Evolutionary conservation across 176 grass and related monocot species (phyloP).

Genomic region (Musa schizocarpa): DNA sequence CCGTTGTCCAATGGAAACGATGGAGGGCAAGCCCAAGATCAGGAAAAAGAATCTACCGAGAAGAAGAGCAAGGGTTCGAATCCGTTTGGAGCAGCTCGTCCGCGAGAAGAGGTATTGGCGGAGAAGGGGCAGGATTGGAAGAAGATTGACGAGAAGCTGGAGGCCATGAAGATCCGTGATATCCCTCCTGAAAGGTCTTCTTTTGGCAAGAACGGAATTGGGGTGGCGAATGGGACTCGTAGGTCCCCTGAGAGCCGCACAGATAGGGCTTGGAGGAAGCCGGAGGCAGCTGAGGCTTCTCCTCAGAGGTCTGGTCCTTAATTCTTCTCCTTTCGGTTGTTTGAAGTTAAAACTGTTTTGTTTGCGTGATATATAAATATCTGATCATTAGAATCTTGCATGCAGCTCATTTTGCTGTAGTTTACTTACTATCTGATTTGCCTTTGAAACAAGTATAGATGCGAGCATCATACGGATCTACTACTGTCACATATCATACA

Average conservation of each 20-base stretch:
- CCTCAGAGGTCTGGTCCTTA: constrained; percentile 1
- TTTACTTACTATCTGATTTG: no score
- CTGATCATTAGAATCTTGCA: no score
- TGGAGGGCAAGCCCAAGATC: constrained; percentile 5
- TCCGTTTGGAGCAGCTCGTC: constrained; percentile 8
- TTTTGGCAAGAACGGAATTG: constrained; percentile 34
- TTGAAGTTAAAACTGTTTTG: not conserved
- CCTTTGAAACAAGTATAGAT: no score
- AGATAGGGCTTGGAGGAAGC: constrained; percentile 46
- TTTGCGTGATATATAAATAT: no score
- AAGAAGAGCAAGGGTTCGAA: constrained; percentile 10
- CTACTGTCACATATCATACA: no score
- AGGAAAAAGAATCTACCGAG: not conserved
- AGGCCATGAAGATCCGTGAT: constrained; percentile 36
- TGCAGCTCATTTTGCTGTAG: no score
- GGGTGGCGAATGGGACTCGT: constrained; percentile 14
- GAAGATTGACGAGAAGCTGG: constrained; percentile 30
- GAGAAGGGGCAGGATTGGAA: constrained; percentile 14
- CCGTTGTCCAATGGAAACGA: constrained; percentile 18
- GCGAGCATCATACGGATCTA: no score
- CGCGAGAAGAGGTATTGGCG: constrained; percentile 16
- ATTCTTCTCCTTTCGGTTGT: not conserved
- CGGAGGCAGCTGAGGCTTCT: constrained; percentile 17
- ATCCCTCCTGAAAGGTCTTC: constrained; percentile 23
- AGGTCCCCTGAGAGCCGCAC: constrained; percentile 17